Evolutionary conservation across 805 yeast genomes (phyloP), one percentile per base, ranked within the genome.

Genomic region (Torulaspora indica): DNA sequence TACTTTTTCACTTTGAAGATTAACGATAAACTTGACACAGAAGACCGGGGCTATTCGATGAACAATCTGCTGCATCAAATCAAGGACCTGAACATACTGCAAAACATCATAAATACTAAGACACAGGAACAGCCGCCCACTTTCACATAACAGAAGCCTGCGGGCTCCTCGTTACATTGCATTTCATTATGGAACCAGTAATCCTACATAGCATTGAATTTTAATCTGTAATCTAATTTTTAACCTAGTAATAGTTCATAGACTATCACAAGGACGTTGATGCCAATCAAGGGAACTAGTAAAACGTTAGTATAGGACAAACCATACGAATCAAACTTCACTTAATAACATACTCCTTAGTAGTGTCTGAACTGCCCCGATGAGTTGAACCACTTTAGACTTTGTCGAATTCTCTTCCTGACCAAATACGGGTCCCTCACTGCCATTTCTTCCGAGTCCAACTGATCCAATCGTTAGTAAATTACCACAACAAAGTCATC

Each of bases 321-420:
- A 31, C 8, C n/a, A 15, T 10, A 30, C 34, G 3, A 15, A 9
- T 31, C 7, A 12, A 8, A n/a, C 12, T 31, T 10, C 2, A 31
- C 5, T 12, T 10, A 15, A 35, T 31, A 46, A 69, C 77, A 59
- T 69, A 73, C 77, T 76, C 56, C 95, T 73, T 71, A 83, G 72
- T 45, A 85, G 73, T 2, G 93, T 86, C 49, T 91, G 77, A 8
- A 82, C 77, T 5, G 95, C 89, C 28, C 82, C 73, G 32, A 85
- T 82, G 47, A 85, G 71, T 48, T 79, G 77, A 29, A 85, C 71
- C 34, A 84, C 64, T 53, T 81, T 77, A 5, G 76, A 64, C 58
- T 79, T 81, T 7, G 85, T 72, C 6, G 79, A 65, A 35, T 67
- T 68, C 31, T 73, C 76, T 22, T 67, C 67, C 24, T 68, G 69